Evolutionary conservation across 1,139 yeast species (phyloP).

Genomic region (Suhomyces bokatorum): DNA sequence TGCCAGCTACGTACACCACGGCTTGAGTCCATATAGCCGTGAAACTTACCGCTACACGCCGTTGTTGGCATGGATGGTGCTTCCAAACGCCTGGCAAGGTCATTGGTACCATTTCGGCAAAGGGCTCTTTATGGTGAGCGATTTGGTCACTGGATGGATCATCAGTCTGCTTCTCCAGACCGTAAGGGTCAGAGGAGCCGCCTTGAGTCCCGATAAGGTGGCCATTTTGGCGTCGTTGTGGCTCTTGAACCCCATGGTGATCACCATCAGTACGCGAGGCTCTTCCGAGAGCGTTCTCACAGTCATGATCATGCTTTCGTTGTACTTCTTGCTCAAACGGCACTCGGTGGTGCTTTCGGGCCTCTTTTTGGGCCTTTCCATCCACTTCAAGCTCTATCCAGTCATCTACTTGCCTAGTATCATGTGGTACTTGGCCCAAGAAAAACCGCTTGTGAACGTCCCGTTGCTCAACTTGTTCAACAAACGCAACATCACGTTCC

Average conservation of each 20-base stretch:
- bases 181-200: constrained; percentile 16
- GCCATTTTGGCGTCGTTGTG: constrained; percentile 60
- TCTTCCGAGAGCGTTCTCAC: constrained; percentile 89
- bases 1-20: constrained; percentile 63
- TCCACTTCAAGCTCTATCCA: constrained; percentile 92
- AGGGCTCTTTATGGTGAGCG: constrained; percentile 71
- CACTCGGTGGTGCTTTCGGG: constrained; percentile 52
- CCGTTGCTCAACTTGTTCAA: constrained; percentile 45
- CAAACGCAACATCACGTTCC: constrained; percentile 46
- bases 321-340: constrained; percentile 44
- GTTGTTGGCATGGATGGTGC: constrained; percentile 74
- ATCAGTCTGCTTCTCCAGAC: constrained; percentile 43
- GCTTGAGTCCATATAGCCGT: constrained; percentile 72
- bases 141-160: constrained; percentile 75
- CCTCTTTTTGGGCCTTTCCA: constrained; percentile 67
- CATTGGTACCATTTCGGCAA: constrained; percentile 74
- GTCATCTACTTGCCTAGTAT: constrained; percentile 73
- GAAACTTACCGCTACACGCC: constrained; percentile 96
- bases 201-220: constrained; percentile 28
- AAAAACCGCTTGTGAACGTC: constrained; percentile 24
- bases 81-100: constrained; percentile 58
- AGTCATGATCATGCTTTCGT: constrained; percentile 65
- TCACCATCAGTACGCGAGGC: constrained; percentile 90
- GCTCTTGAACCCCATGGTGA: constrained; percentile 94
- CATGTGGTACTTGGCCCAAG: constrained; percentile 28